A percentile compares a stretch with the other conserved stretches of the same genome.
These are phyloP conservation scores for Paramecium sonneborni DNA, from an alignment of 73 alveolate genomes.

Conservation along the genomic window DNA sequence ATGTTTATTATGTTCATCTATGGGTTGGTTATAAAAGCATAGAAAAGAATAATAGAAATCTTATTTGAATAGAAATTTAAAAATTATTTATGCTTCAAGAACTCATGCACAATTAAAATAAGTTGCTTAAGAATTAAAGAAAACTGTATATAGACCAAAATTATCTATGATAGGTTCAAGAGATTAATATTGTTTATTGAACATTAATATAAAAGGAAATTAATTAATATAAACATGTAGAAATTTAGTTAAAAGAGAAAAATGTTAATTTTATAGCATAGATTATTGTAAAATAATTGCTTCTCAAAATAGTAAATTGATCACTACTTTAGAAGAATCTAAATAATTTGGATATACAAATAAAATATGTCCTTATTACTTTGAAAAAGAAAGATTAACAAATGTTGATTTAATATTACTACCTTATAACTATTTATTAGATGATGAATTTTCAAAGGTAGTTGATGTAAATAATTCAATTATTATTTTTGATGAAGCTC, in stretches of 20 bases:
- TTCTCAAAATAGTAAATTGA: not conserved
- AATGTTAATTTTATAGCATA: not conserved
- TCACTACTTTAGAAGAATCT: constrained; percentile 73
- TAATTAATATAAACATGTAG: constrained; percentile 2
- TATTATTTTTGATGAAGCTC: constrained; percentile 67
- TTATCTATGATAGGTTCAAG: constrained; percentile 80
- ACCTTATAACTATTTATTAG: constrained; percentile 75
- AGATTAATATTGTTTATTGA: constrained; percentile 78
- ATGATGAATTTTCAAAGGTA: not conserved
- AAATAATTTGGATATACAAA: constrained; percentile 69
- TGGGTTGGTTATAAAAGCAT: constrained; percentile 65
- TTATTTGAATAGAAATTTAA: constrained; percentile 60
- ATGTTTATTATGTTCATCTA: constrained; percentile 85
- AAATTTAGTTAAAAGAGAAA: not conserved
- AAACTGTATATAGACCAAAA: constrained; percentile 77
- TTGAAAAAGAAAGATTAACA: constrained; percentile 71
- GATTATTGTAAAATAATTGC: not conserved
- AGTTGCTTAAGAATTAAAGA: constrained; percentile 80
- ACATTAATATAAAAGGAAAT: constrained; percentile 38
- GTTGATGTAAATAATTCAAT: constrained; percentile 41
- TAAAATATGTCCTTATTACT: constrained; percentile 78
- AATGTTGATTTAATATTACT: constrained; percentile 75
- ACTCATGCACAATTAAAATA: constrained; percentile 87
- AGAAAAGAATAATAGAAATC: not conserved
- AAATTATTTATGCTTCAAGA: constrained; percentile 82